Conservation (phyloP, 257 asterid species). For the Buddleja alternifolia region DNA sequence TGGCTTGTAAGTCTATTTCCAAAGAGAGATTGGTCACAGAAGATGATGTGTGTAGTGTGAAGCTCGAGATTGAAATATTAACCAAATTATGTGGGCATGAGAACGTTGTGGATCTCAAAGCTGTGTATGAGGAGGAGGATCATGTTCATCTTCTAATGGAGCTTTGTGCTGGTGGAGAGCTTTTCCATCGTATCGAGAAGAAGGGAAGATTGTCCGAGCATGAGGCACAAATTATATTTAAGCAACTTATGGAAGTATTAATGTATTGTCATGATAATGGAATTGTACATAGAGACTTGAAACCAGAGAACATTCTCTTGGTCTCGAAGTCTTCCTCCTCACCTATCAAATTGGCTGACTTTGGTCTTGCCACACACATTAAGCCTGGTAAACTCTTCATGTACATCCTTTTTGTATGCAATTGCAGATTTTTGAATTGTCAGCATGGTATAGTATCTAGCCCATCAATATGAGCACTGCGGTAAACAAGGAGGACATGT, state of each 20-base stretch:
- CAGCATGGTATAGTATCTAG: neutral
- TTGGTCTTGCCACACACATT: slow-evolving; percentile 65
- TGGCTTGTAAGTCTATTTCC: slow-evolving; percentile 69
- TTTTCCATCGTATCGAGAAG: slow-evolving; percentile 57
- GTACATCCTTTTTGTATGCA: neutral
- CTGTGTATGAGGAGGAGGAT: slow-evolving; percentile 63
- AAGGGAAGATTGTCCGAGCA: slow-evolving; percentile 52
- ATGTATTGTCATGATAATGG: slow-evolving; percentile 58
- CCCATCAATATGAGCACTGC: too few species aligned
- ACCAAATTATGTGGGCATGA: slow-evolving; percentile 54
- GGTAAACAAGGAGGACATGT: too few species aligned
- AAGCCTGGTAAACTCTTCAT: slow-evolving; percentile 38
- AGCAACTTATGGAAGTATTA: slow-evolving; percentile 60
- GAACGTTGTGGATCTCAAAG: slow-evolving; percentile 66
- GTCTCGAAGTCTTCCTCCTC: slow-evolving; percentile 47
- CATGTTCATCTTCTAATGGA: slow-evolving; percentile 67
- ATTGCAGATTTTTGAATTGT: neutral
- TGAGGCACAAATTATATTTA: slow-evolving; percentile 47
- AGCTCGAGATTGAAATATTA: slow-evolving; percentile 69
- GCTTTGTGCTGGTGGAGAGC: slow-evolving; percentile 75
- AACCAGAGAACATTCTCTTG: slow-evolving; percentile 62
- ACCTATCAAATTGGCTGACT: slow-evolving; percentile 65
- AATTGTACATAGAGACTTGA: slow-evolving; percentile 61
- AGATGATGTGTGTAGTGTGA: slow-evolving; percentile 54
- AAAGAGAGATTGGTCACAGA: slow-evolving; percentile 53